Percentiles rank a stretch among this genome's conserved stretches.
Conservation (phyloP, 768 basidiomycete species). For the Pseudohyphozyma bogoriensis region DNA sequence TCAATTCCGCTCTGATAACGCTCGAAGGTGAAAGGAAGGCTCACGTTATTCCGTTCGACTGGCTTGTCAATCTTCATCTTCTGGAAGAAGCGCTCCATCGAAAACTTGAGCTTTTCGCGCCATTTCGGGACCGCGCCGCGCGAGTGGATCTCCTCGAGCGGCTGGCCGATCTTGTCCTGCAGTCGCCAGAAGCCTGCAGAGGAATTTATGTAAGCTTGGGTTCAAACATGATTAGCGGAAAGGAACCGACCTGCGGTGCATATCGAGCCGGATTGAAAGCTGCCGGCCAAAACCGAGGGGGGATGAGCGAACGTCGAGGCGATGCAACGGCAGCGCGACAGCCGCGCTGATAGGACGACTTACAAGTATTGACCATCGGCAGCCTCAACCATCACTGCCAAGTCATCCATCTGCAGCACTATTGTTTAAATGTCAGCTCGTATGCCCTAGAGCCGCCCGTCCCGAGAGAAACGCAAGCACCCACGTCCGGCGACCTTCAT, state of each 20-base stretch:
- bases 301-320: background rate
- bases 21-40: slow-evolving; percentile 40
- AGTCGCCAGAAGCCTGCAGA: slow-evolving; percentile 62
- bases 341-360: too few species aligned
- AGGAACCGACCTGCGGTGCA: slow-evolving; percentile 49
- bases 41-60: slow-evolving; percentile 55
- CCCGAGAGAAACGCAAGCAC: slow-evolving; percentile 46
- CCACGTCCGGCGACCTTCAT: slow-evolving; percentile 39
- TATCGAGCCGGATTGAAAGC: slow-evolving; percentile 65
- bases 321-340: background rate
- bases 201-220: background rate
- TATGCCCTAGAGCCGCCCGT: slow-evolving; percentile 49
- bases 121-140: slow-evolving; percentile 64
- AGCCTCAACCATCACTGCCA: slow-evolving; percentile 36
- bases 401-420: slow-evolving; percentile 33
- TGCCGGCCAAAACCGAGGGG: too few species aligned
- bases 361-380: slow-evolving; percentile 50
- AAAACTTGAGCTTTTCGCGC: slow-evolving; percentile 53
- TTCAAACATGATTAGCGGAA: background rate
- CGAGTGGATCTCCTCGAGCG: slow-evolving; percentile 61
- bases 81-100: slow-evolving; percentile 61
- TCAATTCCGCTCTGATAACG: background rate
- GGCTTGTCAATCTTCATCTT: slow-evolving; percentile 58
- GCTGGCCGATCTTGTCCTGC: slow-evolving; percentile 62
- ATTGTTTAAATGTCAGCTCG: slow-evolving; percentile 1